Evolutionary conservation across 306 rosid species (phyloP).

Genomic region (Sindora glabra): DNA sequence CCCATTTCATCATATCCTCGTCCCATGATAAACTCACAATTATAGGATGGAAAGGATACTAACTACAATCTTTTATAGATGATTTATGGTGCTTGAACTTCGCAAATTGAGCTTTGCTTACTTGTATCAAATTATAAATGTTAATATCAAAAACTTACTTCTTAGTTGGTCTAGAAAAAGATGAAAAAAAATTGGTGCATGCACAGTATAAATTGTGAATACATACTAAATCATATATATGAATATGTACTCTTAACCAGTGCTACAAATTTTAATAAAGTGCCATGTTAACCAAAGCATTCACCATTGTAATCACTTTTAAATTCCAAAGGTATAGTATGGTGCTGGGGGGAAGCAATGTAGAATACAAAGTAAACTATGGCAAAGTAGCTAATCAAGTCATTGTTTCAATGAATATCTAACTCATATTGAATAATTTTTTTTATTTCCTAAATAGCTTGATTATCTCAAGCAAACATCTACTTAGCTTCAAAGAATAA

Average conservation of each 20-base stretch:
- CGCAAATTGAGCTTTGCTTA: constrained; percentile 74
- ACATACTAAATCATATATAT: constrained; percentile 85
- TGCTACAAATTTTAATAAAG: constrained; percentile 51
- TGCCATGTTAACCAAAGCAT: constrained; percentile 1
- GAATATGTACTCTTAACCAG: constrained; percentile 96
- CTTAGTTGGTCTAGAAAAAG: too few species aligned
- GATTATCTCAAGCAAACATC: background rate
- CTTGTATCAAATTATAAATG: constrained; percentile 28
- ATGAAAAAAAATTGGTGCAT: background rate
- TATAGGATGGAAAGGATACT: constrained; percentile 80
- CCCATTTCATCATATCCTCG: constrained; percentile 84
- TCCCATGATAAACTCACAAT: constrained; percentile 95
- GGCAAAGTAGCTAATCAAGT: too few species aligned
- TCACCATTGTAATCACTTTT: background rate
- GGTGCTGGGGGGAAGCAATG: background rate
- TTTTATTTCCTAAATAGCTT: background rate
- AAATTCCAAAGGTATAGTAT: background rate
- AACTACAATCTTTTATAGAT: constrained; percentile 89
- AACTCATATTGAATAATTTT: too few species aligned
- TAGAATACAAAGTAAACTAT: background rate
- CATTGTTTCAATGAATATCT: too few species aligned
- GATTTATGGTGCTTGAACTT: constrained; percentile 82
- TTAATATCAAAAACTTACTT: constrained; percentile 5
- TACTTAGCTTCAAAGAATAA: constrained; percentile 1
- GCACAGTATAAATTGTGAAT: background rate